phyloP scores from a whole-genome alignment of 2,329 filamentous ascomycete genomes.

The Cordyceps cicadae region DNA sequence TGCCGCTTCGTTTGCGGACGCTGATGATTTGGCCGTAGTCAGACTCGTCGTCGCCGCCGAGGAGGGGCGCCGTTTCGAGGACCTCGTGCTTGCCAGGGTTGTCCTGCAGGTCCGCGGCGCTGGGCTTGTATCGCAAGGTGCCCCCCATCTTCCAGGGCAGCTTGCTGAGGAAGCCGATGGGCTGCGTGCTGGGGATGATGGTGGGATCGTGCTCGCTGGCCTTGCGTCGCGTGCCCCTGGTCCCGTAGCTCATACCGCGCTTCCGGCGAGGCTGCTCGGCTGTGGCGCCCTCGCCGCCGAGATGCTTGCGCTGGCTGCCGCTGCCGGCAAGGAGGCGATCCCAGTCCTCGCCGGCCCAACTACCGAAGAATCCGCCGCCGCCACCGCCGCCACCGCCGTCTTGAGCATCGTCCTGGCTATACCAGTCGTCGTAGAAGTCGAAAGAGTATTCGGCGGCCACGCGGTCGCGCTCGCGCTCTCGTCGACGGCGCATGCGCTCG shows the following conservation, averaged over 20 bases:
- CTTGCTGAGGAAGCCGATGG: constrained; percentile 75
- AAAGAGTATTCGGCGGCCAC: constrained; percentile 75
- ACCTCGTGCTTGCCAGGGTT: constrained; percentile 54
- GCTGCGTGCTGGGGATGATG: constrained; percentile 79
- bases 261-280: constrained; percentile 62
- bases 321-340: constrained; percentile 72
- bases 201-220: constrained; percentile 64
- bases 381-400: constrained; percentile 25
- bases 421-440: constrained; percentile 98
- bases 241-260: constrained; percentile 84
- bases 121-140: constrained; percentile 79
- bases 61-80: constrained; percentile 61
- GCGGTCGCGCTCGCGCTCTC: constrained; percentile 52
- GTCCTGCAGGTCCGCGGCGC: constrained; percentile 82
- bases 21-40: constrained; percentile 22
- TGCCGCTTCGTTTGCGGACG: constrained; percentile 60
- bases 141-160: constrained; percentile 80
- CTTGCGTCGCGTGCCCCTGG: constrained; percentile 46
- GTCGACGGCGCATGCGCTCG: constrained; percentile 60
- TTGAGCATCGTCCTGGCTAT: constrained; percentile 47
- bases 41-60: constrained; percentile 33
- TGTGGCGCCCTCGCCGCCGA: constrained; percentile 25
- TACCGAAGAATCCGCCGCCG: constrained; percentile 52
- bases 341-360: constrained; percentile 77
- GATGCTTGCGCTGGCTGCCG: constrained; percentile 35